These are phyloP conservation scores for Cryoendolithus antarcticus DNA, from an alignment of 2,329 filamentous ascomycete genomes.

Conservation along the genomic window DNA sequence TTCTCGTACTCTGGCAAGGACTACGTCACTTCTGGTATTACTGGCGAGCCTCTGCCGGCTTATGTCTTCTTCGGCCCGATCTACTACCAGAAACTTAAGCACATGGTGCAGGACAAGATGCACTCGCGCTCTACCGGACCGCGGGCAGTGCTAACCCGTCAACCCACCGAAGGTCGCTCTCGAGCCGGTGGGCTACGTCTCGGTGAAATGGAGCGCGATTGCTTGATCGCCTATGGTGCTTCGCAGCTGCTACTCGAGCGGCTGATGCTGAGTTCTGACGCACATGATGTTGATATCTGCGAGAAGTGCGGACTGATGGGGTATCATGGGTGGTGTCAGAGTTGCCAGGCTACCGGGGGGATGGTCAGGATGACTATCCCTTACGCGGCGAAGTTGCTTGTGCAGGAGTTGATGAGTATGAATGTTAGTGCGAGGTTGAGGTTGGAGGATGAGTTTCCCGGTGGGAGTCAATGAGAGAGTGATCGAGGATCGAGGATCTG, in stretches of 20 bases:
- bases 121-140: constrained; percentile 87
- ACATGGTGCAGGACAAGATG: constrained; percentile 99
- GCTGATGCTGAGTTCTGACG: constrained; percentile 88
- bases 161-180: constrained; percentile 91
- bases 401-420: constrained; percentile 96
- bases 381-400: constrained; percentile 89
- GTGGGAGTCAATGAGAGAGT: constrained; percentile 5
- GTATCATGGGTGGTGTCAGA: constrained; percentile 88
- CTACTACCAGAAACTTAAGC: constrained; percentile 98
- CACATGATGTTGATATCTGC: constrained; percentile 84
- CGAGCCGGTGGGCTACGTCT: constrained; percentile 82
- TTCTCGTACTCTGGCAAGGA: constrained; percentile 98
- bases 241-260: constrained; percentile 84
- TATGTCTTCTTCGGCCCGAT: constrained; percentile 99
- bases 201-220: constrained; percentile 98
- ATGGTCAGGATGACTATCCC: constrained; percentile 93
- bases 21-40: constrained; percentile 88
- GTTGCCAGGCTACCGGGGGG: constrained; percentile 70
- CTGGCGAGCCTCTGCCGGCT: constrained; percentile 81
- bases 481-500: no score
- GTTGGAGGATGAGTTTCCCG: constrained; percentile 84
- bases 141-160: constrained; percentile 79
- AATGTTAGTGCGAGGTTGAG: constrained; percentile 90
- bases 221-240: constrained; percentile 91
- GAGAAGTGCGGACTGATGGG: constrained; percentile 91